Evolutionary conservation across 306 rosid genomes (phyloP), one percentile per base, ranked within the genome.

Genomic region (Dicorynia guianensis): DNA sequence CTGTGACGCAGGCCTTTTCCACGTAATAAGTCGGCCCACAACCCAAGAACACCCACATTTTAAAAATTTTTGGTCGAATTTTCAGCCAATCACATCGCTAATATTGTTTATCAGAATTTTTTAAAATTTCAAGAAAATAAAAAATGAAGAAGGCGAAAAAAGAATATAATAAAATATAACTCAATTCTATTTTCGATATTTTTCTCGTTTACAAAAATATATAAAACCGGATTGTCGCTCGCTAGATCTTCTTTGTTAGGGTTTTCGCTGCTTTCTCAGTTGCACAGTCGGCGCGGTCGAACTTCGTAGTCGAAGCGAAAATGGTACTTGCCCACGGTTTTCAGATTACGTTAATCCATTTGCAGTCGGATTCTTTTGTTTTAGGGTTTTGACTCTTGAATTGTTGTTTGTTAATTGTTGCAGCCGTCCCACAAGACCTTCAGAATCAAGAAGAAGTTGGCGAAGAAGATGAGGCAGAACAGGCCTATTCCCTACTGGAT

Each of bases 341-440:
- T 8, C 40, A 33, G 39, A 34, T 40, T 33, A 34, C 7, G 35
- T 39, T 43, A 0, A 5, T 6, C 4, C 5, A 4, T 9, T 57
- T 2, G 5, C 13, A 1, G 4, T 8, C 49, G 5, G 11, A 40
- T 63, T 25, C 10, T 35, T 4, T 33, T 59, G 53, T 36, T 25
- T 3, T 39, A 42, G 1, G 53, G 30, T 8, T 62, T 52, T 62
- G 62, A 67, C 33, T 67, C 18, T 52, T 60, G 42, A 68, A 6
- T 3, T 55, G 65, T 30, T 20, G 39, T 33, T 48, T 36, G 36
- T 19, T 18, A 17, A 1, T 2, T 25, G 54, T 10, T 42, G 20
- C 80, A 91, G 98, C 98, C 97, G 64, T 89, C 91, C 3, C 93
- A 89, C 88, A 89, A 89, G 82, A 84, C 86, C 47, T 84, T 89